Percentiles rank a stretch among this genome's conserved stretches.
These are phyloP conservation scores for Pleurotus sapidus DNA, from an alignment of 768 basidiomycete species.

Conservation along the genomic window DNA sequence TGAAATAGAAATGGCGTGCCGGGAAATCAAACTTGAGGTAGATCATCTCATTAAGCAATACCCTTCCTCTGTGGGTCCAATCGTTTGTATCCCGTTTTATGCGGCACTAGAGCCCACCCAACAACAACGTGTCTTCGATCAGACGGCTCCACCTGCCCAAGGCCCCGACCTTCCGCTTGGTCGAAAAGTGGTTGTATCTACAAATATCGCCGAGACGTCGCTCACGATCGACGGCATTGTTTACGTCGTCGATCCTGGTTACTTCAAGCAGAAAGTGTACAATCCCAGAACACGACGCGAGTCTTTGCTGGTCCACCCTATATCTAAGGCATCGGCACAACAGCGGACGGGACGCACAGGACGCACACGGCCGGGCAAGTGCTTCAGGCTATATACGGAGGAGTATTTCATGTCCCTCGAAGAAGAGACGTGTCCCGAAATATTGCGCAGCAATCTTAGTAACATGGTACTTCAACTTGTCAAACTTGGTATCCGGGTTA, in stretches of 20 bases:
- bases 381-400: constrained; percentile 95
- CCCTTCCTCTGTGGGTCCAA: constrained; percentile 75
- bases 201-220: constrained; percentile 97
- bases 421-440: constrained; percentile 97
- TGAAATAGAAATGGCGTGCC: constrained; percentile 95
- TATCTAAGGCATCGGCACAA: constrained; percentile 95
- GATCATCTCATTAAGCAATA: constrained; percentile 76
- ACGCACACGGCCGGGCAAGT: constrained; percentile 94
- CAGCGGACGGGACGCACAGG: constrained; percentile 97
- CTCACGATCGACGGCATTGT: constrained; percentile 98
- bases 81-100: constrained; percentile 90
- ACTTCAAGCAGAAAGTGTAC: constrained; percentile 98
- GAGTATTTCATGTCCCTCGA: constrained; percentile 94
- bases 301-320: constrained; percentile 90
- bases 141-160: constrained; percentile 62
- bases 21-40: constrained; percentile 88
- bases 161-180: constrained; percentile 73
- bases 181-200: constrained; percentile 91
- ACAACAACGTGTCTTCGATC: constrained; percentile 95
- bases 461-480: constrained; percentile 91
- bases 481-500: constrained; percentile 87
- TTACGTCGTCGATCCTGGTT: constrained; percentile 96
- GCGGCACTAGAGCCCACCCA: constrained; percentile 91
- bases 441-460: constrained; percentile 87
- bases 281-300: constrained; percentile 97